phyloP scores from a whole-genome alignment of 257 asterid genomes.

The Paulownia fortunei region DNA sequence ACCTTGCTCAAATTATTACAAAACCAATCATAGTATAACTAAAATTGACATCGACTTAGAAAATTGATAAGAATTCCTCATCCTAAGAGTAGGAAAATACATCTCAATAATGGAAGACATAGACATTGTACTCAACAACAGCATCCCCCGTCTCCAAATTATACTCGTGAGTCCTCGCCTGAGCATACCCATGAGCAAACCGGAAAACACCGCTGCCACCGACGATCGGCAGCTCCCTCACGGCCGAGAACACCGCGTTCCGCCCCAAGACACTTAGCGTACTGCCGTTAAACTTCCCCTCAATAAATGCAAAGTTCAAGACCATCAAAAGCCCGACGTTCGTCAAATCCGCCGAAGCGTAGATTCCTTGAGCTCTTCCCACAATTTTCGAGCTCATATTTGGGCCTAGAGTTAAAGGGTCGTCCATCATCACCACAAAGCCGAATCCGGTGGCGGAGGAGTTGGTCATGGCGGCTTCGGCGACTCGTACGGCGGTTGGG shows the following conservation, averaged over 20 bases:
- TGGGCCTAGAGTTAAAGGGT: constrained; percentile 48
- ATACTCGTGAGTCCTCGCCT: constrained; percentile 38
- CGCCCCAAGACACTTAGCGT: constrained; percentile 52
- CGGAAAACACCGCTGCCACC: constrained; percentile 63
- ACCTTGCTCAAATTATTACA: too few species aligned
- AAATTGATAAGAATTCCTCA: too few species aligned
- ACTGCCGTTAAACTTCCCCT: constrained; percentile 56
- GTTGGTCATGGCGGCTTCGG: constrained; percentile 39
- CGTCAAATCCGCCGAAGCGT: constrained; percentile 43
- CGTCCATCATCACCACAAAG: constrained; percentile 45
- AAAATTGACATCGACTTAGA: too few species aligned
- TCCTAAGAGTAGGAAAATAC: too few species aligned
- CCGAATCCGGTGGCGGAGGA: constrained; percentile 51
- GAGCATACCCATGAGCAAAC: constrained; percentile 44
- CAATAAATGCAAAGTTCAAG: constrained; percentile 42
- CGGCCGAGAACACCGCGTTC: constrained; percentile 39
- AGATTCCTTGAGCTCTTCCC: constrained; percentile 55
- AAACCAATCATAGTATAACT: too few species aligned
- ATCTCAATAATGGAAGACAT: constrained; percentile 49
- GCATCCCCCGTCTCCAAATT: constrained; percentile 42
- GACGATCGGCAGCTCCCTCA: constrained; percentile 56
- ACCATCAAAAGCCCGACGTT: constrained; percentile 43
- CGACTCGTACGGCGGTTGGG: constrained; percentile 45
- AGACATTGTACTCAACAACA: constrained; percentile 52
- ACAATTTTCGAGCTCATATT: constrained; percentile 34